These are phyloP conservation scores for Fusarium pseudocircinatum DNA, from an alignment of 2,329 filamentous ascomycete species.

Conservation along the genomic window DNA sequence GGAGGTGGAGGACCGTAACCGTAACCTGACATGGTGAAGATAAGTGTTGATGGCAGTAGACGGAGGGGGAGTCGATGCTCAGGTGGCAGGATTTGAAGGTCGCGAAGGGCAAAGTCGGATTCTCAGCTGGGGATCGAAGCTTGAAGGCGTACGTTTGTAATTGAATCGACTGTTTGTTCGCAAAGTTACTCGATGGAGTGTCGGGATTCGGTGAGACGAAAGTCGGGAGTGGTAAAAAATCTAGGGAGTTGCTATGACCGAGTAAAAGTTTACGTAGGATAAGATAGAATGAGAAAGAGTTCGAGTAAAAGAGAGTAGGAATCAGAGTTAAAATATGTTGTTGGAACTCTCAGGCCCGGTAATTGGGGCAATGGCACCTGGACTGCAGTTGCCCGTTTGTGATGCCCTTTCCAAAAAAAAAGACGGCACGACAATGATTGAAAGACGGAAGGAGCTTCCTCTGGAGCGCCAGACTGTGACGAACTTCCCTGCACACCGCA, in stretches of 20 bases:
- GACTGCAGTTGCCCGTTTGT: slow-evolving; percentile 3
- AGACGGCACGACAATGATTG: slow-evolving; percentile 26
- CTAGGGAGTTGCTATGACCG: background rate
- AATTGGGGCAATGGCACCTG: background rate
- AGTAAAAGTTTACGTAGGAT: background rate
- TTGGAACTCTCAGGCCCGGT: background rate
- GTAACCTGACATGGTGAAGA: slow-evolving; percentile 57
- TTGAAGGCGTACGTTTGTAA: background rate
- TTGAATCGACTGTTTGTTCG: background rate
- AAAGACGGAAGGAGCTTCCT: slow-evolving; percentile 20
- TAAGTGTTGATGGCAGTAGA: background rate
- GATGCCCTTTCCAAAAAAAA: slow-evolving; percentile 22
- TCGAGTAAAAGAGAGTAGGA: background rate
- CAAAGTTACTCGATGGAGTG: background rate
- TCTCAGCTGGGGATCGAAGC: no score
- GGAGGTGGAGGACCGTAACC: slow-evolving; percentile 65
- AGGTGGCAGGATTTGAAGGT: background rate
- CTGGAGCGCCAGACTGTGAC: slow-evolving; percentile 14
- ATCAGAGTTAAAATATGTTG: background rate
- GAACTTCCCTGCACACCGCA: slow-evolving; percentile 29
- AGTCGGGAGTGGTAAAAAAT: background rate
- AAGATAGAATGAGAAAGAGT: background rate
- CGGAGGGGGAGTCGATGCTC: background rate
- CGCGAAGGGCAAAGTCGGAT: background rate
- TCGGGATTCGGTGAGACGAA: background rate